Percentiles rank a stretch among this genome's conserved stretches.
Conservation (phyloP, 1,284 basidiomycete genomes). For the Austropuccinia psidii region DNA sequence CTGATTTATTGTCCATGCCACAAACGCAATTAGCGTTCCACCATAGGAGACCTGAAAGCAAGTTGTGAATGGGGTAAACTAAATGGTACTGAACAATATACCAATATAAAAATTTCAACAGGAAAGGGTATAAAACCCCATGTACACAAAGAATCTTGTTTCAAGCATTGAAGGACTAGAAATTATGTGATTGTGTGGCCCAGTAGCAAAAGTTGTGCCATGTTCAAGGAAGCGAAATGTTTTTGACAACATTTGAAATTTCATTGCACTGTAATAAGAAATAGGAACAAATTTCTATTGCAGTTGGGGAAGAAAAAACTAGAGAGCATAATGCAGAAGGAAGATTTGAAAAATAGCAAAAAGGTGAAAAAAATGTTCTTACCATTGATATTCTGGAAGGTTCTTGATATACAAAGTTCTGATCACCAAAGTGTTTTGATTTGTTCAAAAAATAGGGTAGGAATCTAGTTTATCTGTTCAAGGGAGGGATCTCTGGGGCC, state of each 20-base stretch:
- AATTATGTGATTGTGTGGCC: slow-evolving; percentile 10
- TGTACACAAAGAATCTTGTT: too few species aligned
- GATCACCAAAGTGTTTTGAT: slow-evolving; percentile 44
- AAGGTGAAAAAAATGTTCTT: not conserved
- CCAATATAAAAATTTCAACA: too few species aligned
- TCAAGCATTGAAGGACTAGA: not conserved
- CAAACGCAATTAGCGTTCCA: too few species aligned
- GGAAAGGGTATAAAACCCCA: too few species aligned
- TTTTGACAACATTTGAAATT: slow-evolving; percentile 6
- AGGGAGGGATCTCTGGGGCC: slow-evolving; percentile 39
- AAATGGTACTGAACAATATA: too few species aligned
- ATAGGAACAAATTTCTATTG: slow-evolving; percentile 36
- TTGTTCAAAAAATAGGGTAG: slow-evolving; percentile 45
- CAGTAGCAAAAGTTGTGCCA: not conserved
- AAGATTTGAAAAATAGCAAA: slow-evolving; percentile 23
- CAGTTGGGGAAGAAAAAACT: slow-evolving; percentile 28
- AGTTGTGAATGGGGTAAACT: too few species aligned
- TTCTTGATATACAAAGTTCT: slow-evolving; percentile 41
- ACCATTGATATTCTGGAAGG: not conserved
- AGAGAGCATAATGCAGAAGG: slow-evolving; percentile 33
- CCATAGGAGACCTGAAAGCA: too few species aligned
- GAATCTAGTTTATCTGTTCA: slow-evolving; percentile 46
- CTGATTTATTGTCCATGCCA: too few species aligned
- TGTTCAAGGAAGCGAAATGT: not conserved
- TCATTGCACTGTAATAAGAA: slow-evolving; percentile 16